A percentile compares a stretch with the other conserved stretches of the same genome.
phyloP scores from a whole-genome alignment of 2,329 filamentous ascomycete genomes.

The Ramularia collo-cygni region DNA sequence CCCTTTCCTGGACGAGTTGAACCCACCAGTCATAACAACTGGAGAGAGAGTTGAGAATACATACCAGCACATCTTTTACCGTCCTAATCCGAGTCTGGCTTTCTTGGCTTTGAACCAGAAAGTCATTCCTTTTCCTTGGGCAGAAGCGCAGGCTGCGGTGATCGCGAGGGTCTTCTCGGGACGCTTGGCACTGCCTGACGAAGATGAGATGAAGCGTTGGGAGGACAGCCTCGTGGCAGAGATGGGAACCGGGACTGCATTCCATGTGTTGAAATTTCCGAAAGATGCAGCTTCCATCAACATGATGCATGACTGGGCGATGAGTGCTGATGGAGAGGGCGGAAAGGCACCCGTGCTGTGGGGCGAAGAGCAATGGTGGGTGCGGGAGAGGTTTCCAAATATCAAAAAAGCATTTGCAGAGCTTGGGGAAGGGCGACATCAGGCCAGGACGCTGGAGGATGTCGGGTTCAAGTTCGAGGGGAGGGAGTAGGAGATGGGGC shows the following conservation, averaged over 20 bases:
- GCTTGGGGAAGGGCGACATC: conserved; percentile 50
- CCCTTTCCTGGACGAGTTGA: conserved; percentile 56
- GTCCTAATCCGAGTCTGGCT: conserved; percentile 66
- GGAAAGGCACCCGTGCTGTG: conserved; percentile 67
- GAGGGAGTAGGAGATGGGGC: conserved; percentile 25
- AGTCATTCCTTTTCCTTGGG: conserved; percentile 79
- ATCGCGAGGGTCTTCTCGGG: conserved; percentile 73
- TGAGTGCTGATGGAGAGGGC: conserved; percentile 34
- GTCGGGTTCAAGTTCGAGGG: conserved; percentile 49
- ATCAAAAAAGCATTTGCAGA: conserved; percentile 67
- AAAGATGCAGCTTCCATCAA: conserved; percentile 67
- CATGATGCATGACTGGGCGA: conserved; percentile 56
- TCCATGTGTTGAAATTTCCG: conserved; percentile 52
- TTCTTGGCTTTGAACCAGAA: conserved; percentile 72
- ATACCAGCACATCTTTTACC: conserved; percentile 74
- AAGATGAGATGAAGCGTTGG: conserved; percentile 62
- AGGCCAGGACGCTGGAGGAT: conserved; percentile 60
- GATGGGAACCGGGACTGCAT: conserved; percentile 42
- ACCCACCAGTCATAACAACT: conserved; percentile 55
- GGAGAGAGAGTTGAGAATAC: conserved; percentile 65
- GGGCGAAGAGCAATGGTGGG: conserved; percentile 65
- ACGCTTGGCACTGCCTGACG: conserved; percentile 56
- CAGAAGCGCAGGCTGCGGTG: conserved; percentile 71
- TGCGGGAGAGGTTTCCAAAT: conserved; percentile 58
- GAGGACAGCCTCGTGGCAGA: conserved; percentile 40